Conservation (phyloP, 176 grass and related monocot species). For the Phoenix dactylifera region DNA sequence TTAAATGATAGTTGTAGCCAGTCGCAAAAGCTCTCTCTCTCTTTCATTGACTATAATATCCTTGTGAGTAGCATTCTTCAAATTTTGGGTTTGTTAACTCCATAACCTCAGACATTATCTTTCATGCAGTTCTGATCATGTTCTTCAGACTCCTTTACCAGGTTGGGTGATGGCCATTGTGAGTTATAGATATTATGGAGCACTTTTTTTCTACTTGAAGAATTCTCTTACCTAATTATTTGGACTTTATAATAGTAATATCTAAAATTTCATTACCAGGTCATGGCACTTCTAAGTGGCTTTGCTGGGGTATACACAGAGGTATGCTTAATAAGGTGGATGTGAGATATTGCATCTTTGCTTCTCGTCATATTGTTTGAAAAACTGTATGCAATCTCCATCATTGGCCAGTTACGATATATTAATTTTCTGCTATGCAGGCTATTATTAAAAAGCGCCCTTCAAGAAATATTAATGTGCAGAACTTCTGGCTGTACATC, state of each 20-base stretch:
- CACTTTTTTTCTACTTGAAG: no score
- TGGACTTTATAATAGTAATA: no score
- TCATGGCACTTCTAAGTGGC: conserved; percentile 89
- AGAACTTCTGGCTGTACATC: conserved; percentile 97
- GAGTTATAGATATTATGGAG: conserved; percentile 15
- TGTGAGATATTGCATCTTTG: not conserved
- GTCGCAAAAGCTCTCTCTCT: no score
- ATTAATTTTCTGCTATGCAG: conserved; percentile 33
- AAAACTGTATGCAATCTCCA: not conserved
- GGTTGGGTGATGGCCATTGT: conserved; percentile 86
- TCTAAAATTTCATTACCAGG: conserved; percentile 25
- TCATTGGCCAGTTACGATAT: not conserved
- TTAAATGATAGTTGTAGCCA: no score
- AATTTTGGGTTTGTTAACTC: no score
- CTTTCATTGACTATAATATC: no score
- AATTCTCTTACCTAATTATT: no score
- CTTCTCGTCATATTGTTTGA: conserved; percentile 8
- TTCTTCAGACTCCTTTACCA: conserved; percentile 60
- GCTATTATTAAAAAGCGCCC: conserved; percentile 76
- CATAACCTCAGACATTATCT: not conserved
- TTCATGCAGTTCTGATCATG: conserved; percentile 47
- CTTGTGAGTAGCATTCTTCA: no score
- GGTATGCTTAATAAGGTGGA: conserved; percentile 16
- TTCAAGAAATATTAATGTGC: conserved; percentile 91
- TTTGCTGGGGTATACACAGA: conserved; percentile 94